These are phyloP conservation scores for Argentina anserina DNA, from an alignment of 306 rosid species.

Conservation along the genomic window DNA sequence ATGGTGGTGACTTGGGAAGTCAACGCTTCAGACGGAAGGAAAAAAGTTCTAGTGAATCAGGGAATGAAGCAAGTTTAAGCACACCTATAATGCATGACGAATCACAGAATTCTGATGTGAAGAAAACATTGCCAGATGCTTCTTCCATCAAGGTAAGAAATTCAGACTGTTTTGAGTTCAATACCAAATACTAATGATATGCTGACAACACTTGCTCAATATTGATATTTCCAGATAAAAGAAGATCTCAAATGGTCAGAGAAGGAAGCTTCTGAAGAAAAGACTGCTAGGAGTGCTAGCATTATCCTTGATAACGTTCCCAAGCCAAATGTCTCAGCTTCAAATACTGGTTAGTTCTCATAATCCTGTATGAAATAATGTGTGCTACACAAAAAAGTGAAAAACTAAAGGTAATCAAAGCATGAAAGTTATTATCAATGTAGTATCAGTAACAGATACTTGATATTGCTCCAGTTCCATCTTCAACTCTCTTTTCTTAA, in stretches of 20 bases:
- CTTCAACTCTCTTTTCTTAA: neutral
- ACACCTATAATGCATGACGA: slow-evolving; percentile 28
- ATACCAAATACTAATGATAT: neutral
- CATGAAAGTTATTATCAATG: neutral
- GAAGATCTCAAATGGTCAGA: slow-evolving; percentile 30
- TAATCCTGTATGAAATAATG: slow-evolving; percentile 11
- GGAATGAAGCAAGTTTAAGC: slow-evolving; percentile 34
- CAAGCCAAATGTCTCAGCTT: slow-evolving; percentile 35
- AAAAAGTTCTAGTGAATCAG: slow-evolving; percentile 25
- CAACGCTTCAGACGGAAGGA: slow-evolving; percentile 39
- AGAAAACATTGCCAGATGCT: slow-evolving; percentile 14
- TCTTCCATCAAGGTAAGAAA: slow-evolving; percentile 27
- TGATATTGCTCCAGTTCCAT: neutral
- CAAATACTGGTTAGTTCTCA: slow-evolving; percentile 50
- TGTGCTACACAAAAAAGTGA: slow-evolving; percentile 5
- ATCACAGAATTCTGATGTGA: slow-evolving; percentile 20
- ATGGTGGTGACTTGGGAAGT: slow-evolving; percentile 31
- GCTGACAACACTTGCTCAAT: neutral
- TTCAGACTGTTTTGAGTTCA: slow-evolving; percentile 24
- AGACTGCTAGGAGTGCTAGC: slow-evolving; percentile 30
- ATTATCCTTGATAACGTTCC: slow-evolving; percentile 17
- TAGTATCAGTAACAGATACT: neutral
- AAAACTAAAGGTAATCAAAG: neutral
- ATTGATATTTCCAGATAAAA: slow-evolving; percentile 39
- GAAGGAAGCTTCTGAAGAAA: slow-evolving; percentile 31